phyloP scores from a whole-genome alignment of 257 asterid genomes.

The Solanum chmielewskii region DNA sequence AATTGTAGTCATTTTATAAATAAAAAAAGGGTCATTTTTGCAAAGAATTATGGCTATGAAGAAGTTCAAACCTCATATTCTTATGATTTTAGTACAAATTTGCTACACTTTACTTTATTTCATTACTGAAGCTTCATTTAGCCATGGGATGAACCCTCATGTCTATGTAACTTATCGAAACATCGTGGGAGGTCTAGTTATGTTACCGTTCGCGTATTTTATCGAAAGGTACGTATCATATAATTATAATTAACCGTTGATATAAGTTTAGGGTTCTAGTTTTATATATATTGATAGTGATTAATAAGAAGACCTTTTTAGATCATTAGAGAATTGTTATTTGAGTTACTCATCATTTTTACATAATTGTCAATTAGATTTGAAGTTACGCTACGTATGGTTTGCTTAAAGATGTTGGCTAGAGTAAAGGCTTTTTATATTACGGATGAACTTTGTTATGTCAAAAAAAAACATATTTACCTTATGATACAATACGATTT shows the following conservation, averaged over 20 bases:
- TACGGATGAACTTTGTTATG: not conserved
- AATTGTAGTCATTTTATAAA: not conserved
- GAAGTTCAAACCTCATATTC: conserved; percentile 54
- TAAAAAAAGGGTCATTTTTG: not conserved
- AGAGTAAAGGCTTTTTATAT: not conserved
- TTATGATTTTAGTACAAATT: conserved; percentile 54
- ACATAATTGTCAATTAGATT: rapidly evolving
- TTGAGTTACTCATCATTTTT: not conserved
- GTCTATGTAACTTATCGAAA: conserved; percentile 65
- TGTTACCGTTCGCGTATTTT: conserved; percentile 70
- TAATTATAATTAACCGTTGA: not conserved
- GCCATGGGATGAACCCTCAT: conserved; percentile 70
- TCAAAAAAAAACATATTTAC: not conserved
- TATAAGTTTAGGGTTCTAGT: not conserved
- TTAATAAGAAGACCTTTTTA: not conserved
- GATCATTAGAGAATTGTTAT: not conserved
- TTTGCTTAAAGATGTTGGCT: not conserved
- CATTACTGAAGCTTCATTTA: conserved; percentile 70
- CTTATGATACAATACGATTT: not conserved
- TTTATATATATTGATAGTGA: not conserved
- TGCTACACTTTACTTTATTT: conserved; percentile 45
- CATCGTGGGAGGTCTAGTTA: conserved; percentile 30
- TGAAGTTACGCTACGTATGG: not conserved
- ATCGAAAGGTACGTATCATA: conserved; percentile 37
- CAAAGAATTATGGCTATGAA: not conserved